A percentile compares a stretch with the other conserved stretches of the same genome.
phyloP scores from a whole-genome alignment of 108 stramenopile genomes.

The Seminavis robusta region DNA sequence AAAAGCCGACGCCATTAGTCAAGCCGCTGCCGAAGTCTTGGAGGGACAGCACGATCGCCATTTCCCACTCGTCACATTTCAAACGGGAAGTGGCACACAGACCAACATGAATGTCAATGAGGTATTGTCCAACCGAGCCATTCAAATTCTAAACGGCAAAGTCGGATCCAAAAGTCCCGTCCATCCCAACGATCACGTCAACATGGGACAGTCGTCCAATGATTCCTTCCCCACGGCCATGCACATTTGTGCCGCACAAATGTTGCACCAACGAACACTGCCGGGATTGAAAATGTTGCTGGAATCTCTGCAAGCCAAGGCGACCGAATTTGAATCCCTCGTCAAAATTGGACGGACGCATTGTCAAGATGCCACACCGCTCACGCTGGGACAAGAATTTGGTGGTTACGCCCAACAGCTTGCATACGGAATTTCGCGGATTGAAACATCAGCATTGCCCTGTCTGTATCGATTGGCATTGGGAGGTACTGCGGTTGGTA shows the following conservation, averaged over 20 bases:
- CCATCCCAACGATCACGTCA: conserved; percentile 98
- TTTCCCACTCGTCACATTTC: conserved; percentile 95
- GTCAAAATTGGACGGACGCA: conserved; percentile 99
- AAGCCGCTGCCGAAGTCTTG: conserved; percentile 92
- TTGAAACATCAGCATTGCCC: conserved; percentile 56
- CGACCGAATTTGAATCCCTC: conserved; percentile 67
- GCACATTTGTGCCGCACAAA: conserved; percentile 80
- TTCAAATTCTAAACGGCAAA: conserved; percentile 73
- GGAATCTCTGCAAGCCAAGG: conserved; percentile 67
- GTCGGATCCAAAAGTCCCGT: conserved; percentile 82
- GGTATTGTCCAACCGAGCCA: conserved; percentile 95
- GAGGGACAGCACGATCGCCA: conserved; percentile 89
- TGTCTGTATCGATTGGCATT: conserved; percentile 89
- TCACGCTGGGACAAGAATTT: conserved; percentile 99
- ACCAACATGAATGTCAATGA: conserved; percentile 99
- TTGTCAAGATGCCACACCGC: conserved; percentile 96
- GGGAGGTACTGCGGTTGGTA: conserved; percentile 98
- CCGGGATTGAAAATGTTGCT: conserved; percentile 78
- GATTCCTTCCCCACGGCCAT: conserved; percentile 98
- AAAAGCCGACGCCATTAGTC: conserved; percentile 74
- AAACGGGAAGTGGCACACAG: conserved; percentile 97
- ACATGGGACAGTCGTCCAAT: conserved; percentile 94
- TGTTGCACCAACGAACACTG: conserved; percentile 62
- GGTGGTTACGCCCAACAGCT: conserved; percentile 93
- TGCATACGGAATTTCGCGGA: conserved; percentile 79